Base-by-base conservation (phyloP, 495 filamentous ascomycete species). In the Penicillium chermesinum region DNA sequence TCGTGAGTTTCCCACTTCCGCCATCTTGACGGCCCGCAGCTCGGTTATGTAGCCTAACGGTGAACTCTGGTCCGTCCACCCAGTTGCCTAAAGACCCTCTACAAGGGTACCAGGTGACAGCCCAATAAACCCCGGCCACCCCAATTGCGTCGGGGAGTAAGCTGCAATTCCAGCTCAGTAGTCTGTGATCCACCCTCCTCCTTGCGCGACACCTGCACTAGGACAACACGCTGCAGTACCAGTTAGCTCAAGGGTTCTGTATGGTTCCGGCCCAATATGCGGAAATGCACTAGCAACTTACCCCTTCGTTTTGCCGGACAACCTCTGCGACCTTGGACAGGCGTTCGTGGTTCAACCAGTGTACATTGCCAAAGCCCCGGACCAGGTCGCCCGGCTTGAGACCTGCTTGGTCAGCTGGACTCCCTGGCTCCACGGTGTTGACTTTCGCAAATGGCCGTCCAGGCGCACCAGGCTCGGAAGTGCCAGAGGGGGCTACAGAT, bases 281-380 rank as follows among this genome's bases (percentile, higher is more conserved):
- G 21, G 14, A 30, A 32, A 20, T 12, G 20, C 41, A 19, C 37
- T 36, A n/a, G n/a, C 15, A 47, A 62, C 88, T 71, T 82, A 96
- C 91, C 55, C 87, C 88, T 78, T 96, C 90, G 58, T 88, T 95
- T 37, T 86, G 82, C 55, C 86, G 81, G 8, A 97, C 91, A 27
- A 82, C 78, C 57, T 96, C 84, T 32, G 83, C 87, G 12, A 99
- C 85, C 65, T 85, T 94, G 44, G 76, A 78, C 13, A 99, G 78
- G 48, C 80, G 83, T 57, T 95, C 89, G 59, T 96, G 85, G 61
- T 96, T 96, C 42, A 82, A 69, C 69, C 76, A 83, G 57, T 88
- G 85, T 16, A 87, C 86, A 50, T 73, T 80, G 37, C 91, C 94
- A 73, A 99, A 96, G 61, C 79, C 81, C 50, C 82, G 80, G 51